Evolutionary conservation across 176 grass and related monocot genomes (phyloP).

Genomic region (Panicum miliaceum): DNA sequence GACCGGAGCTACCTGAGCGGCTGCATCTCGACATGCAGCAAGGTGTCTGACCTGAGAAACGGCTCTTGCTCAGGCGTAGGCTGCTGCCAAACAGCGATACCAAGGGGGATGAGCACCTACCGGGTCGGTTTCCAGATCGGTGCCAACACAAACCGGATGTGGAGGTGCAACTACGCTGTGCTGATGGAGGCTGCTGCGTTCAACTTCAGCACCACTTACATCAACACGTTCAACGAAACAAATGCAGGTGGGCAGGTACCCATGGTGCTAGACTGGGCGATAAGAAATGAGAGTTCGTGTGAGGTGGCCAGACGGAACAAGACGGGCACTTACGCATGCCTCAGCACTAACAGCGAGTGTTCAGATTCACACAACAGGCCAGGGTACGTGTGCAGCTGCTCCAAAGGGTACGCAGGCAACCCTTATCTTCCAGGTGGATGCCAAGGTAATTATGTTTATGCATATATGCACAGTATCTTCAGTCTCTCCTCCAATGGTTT

Average conservation of each 20-base stretch:
- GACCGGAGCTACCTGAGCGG: neutral
- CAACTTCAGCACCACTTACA: constrained; percentile 8
- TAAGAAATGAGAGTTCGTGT: constrained; percentile 14
- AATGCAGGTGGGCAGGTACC: neutral
- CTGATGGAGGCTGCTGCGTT: neutral
- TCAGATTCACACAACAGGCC: neutral
- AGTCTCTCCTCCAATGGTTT: too few relatives aligned
- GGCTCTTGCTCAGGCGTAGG: constrained; percentile 42
- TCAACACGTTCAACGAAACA: constrained; percentile 21
- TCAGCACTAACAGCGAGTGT: neutral
- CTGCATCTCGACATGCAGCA: constrained; percentile 39
- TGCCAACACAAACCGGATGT: neutral
- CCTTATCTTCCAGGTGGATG: neutral
- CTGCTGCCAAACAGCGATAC: constrained; percentile 51
- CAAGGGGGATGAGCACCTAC: neutral
- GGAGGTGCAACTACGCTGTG: neutral
- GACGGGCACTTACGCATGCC: constrained; percentile 8
- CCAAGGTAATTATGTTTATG: neutral
- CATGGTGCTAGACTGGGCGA: constrained; percentile 39
- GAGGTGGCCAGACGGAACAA: neutral
- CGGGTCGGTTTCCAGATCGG: fast-evolving
- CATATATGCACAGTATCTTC: too few relatives aligned
- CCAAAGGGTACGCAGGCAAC: neutral
- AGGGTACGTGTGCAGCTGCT: constrained; percentile 3
- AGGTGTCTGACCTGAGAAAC: neutral